These are phyloP conservation scores for Candida endomychidarum DNA, from an alignment of 805 yeast genomes.

Conservation along the genomic window DNA sequence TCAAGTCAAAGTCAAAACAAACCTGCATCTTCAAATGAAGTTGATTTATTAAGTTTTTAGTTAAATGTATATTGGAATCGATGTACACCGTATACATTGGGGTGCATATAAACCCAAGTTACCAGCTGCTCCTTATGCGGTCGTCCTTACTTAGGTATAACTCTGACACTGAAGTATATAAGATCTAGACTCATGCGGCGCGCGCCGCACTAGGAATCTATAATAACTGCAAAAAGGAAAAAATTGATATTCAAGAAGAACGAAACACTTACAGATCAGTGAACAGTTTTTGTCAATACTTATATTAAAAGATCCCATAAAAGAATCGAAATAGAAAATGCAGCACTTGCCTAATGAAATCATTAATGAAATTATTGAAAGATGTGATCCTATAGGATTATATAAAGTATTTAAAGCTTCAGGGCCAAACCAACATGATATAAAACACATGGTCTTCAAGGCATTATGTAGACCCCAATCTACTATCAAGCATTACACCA, in stretches of 20 bases:
- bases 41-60: constrained; percentile 49
- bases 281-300: too few relatives aligned
- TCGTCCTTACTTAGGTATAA: too few relatives aligned
- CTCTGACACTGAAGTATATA: too few relatives aligned
- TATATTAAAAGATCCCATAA: neutral
- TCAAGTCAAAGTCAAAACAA: constrained; percentile 17
- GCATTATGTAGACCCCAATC: neutral
- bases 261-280: too few relatives aligned
- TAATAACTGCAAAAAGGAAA: too few relatives aligned
- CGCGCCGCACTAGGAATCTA: too few relatives aligned
- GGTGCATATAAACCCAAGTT: too few relatives aligned
- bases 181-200: too few relatives aligned
- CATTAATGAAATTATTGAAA: constrained; percentile 1
- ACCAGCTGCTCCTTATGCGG: too few relatives aligned
- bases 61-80: constrained; percentile 2
- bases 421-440: neutral
- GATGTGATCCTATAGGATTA: neutral
- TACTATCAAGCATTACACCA: neutral
- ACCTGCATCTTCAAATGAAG: constrained; percentile 29
- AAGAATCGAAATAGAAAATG: neutral
- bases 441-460: neutral
- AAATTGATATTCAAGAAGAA: too few relatives aligned
- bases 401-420: neutral
- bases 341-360: neutral
- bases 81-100: too few relatives aligned